Conservation (phyloP, 176 grass and related monocot genomes). For the Canna indica region DNA sequence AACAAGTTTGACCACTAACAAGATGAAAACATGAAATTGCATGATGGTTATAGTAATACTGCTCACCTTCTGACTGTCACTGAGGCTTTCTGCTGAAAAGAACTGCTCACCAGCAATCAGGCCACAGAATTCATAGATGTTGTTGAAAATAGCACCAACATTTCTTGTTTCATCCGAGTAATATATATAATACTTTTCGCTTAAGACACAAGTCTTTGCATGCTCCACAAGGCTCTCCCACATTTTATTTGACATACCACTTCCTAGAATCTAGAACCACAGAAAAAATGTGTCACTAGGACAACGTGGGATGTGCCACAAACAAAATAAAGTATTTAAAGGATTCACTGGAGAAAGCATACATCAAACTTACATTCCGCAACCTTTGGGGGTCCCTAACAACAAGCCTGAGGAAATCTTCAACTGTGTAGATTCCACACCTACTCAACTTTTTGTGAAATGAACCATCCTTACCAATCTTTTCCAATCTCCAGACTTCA, state of each 20-base stretch:
- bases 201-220: constrained; percentile 19
- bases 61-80: constrained; percentile 16
- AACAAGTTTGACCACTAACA: too few relatives aligned
- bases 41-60: neutral
- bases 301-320: neutral
- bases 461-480: constrained; percentile 24
- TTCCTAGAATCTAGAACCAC: constrained; percentile 19
- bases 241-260: constrained; percentile 23
- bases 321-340: neutral
- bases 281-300: neutral
- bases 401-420: constrained; percentile 23
- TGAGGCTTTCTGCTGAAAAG: constrained; percentile 15
- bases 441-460: constrained; percentile 15
- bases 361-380: constrained; percentile 12
- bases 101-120: constrained; percentile 10
- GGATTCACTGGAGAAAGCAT: neutral
- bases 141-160: constrained; percentile 23
- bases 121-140: constrained; percentile 22
- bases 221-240: constrained; percentile 23
- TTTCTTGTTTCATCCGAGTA: constrained; percentile 8
- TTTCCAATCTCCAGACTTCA: constrained; percentile 23
- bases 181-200: constrained; percentile 17
- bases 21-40: neutral
- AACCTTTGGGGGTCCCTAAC: constrained; percentile 17
- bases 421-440: constrained; percentile 2